These are phyloP conservation scores for Pilasporangium apinafurcum DNA, from an alignment of 352 stramenopile species.

Conservation along the genomic window DNA sequence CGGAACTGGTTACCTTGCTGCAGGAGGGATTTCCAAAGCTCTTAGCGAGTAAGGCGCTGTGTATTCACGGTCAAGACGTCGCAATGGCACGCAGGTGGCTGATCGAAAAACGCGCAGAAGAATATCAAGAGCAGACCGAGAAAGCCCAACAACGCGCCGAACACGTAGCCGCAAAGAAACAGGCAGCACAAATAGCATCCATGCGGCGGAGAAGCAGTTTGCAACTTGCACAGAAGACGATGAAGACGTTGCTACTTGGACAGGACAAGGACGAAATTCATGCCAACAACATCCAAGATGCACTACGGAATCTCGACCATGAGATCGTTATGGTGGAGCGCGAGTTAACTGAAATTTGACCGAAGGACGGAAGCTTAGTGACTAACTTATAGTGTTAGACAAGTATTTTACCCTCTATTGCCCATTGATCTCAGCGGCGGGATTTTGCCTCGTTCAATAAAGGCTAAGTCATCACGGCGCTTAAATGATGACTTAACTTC, in stretches of 20 bases:
- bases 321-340: slow-evolving; percentile 22
- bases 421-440: too few relatives aligned
- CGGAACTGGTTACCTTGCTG: slow-evolving; percentile 27
- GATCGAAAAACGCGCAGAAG: slow-evolving; percentile 9
- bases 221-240: slow-evolving; percentile 4
- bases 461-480: too few relatives aligned
- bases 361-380: too few relatives aligned
- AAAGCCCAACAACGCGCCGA: slow-evolving; percentile 1
- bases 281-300: slow-evolving; percentile 15
- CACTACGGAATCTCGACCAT: slow-evolving; percentile 28
- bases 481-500: too few relatives aligned
- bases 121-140: slow-evolving; percentile 10
- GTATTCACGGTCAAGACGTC: slow-evolving; percentile 21
- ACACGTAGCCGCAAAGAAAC: slow-evolving; percentile 4
- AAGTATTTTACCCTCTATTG: too few relatives aligned
- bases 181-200: slow-evolving; percentile 2
- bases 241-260: slow-evolving; percentile 17
- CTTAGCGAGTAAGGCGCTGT: slow-evolving; percentile 28
- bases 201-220: slow-evolving; percentile 18
- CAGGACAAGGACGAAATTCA: slow-evolving; percentile 21
- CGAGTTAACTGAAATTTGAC: too few relatives aligned
- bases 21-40: slow-evolving; percentile 26
- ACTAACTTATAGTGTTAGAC: too few relatives aligned
- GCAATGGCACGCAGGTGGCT: slow-evolving; percentile 24
- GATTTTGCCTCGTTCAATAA: too few relatives aligned